phyloP scores from a whole-genome alignment of 2,329 filamentous ascomycete species.

The Aspergillus ibericus region DNA sequence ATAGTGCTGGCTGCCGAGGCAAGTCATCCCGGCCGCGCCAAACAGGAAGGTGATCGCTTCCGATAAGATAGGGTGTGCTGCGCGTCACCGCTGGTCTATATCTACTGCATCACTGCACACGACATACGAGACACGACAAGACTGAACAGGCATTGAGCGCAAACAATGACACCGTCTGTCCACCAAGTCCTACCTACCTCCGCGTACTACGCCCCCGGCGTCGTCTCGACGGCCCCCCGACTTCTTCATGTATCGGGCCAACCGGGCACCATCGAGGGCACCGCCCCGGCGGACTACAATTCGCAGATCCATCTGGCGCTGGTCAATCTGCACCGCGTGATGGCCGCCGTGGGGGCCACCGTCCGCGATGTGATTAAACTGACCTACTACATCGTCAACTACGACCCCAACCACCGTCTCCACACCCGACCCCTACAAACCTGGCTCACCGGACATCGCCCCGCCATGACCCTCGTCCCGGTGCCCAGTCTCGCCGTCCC shows the following conservation, averaged over 20 bases:
- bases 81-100: background rate
- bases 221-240: background rate
- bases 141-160: background rate
- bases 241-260: conserved; percentile 33
- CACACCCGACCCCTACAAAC: conserved; percentile 40
- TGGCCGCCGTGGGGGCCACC: conserved; percentile 38
- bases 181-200: conserved; percentile 7
- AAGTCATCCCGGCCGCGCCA: background rate
- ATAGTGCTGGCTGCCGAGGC: background rate
- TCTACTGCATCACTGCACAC: background rate
- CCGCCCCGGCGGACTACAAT: conserved; percentile 40
- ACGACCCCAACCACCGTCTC: conserved; percentile 37
- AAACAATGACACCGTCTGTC: background rate
- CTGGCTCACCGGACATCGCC: conserved; percentile 37
- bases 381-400: conserved; percentile 48
- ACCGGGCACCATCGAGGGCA: conserved; percentile 33
- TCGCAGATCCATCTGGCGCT: conserved; percentile 45
- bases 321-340: conserved; percentile 39
- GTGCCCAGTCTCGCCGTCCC: conserved; percentile 43
- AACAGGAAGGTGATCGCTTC: background rate
- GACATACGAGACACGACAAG: no score
- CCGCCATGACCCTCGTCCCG: conserved; percentile 46
- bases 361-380: conserved; percentile 45
- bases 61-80: background rate
- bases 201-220: conserved; percentile 20